Conservation (phyloP, 345 rosid species). For the Corymbia maculata region DNA sequence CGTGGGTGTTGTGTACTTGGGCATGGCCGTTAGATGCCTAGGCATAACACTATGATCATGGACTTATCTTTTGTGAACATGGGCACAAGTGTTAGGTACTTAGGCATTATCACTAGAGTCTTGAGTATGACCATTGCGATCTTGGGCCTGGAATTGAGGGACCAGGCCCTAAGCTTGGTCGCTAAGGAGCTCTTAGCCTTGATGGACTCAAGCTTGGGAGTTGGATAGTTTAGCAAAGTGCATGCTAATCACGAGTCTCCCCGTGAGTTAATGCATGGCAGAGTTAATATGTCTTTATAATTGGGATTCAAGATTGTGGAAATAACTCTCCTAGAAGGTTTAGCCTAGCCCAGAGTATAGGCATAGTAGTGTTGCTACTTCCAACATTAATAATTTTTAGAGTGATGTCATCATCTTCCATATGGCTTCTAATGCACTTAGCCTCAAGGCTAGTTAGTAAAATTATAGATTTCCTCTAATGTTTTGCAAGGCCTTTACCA, state of each 20-base stretch:
- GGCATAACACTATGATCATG: not conserved
- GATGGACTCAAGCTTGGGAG: not conserved
- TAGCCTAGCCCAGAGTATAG: not conserved
- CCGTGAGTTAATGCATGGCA: not conserved
- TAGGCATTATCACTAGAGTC: not conserved
- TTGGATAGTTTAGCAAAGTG: not conserved
- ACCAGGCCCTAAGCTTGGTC: not conserved
- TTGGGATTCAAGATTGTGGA: not conserved
- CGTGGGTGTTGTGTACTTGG: not conserved
- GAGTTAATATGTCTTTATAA: not conserved
- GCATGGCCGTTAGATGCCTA: not conserved
- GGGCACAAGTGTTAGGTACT: not conserved
- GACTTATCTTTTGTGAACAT: not conserved
- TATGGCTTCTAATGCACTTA: not conserved
- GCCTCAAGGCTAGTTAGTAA: not conserved
- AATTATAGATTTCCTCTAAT: not conserved
- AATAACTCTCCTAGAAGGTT: not conserved
- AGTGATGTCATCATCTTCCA: not conserved
- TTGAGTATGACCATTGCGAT: not conserved
- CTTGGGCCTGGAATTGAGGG: not conserved
- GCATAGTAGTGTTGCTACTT: not conserved
- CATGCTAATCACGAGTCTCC: not conserved
- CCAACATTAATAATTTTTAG: not conserved
- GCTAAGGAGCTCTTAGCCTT: not conserved
- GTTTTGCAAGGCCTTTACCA: not conserved